Percentiles rank a stretch among this genome's conserved stretches.
phyloP scores from a whole-genome alignment of 2,329 filamentous ascomycete genomes.

The Alternaria infectoria region DNA sequence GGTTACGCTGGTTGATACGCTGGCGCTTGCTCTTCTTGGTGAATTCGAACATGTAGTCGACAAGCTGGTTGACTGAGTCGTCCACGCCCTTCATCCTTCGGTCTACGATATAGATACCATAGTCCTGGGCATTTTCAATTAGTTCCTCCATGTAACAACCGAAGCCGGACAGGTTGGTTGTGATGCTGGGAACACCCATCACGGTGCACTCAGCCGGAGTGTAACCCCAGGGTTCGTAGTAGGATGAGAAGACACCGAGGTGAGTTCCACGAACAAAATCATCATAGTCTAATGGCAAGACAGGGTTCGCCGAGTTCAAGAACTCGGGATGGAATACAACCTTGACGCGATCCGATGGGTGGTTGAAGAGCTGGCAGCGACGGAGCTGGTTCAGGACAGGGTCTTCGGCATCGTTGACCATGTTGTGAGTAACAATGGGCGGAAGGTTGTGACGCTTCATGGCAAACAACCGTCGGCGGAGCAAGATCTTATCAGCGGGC shows the following conservation, averaged over 20 bases:
- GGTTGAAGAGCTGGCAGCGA: slow-evolving; percentile 95
- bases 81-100: slow-evolving; percentile 94
- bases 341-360: slow-evolving; percentile 93
- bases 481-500: slow-evolving; percentile 86
- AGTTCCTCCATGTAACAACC: slow-evolving; percentile 99
- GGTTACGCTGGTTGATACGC: slow-evolving; percentile 97
- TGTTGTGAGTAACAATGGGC: slow-evolving; percentile 98
- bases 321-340: slow-evolving; percentile 98
- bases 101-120: slow-evolving; percentile 99
- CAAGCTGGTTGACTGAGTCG: slow-evolving; percentile 94
- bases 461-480: slow-evolving; percentile 89
- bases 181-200: slow-evolving; percentile 98
- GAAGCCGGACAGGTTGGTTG: slow-evolving; percentile 96
- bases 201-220: slow-evolving; percentile 98
- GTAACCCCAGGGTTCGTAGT: slow-evolving; percentile 99
- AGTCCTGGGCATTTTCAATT: slow-evolving; percentile 97
- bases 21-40: slow-evolving; percentile 91
- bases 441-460: slow-evolving; percentile 93
- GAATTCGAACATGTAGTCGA: slow-evolving; percentile 92
- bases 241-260: slow-evolving; percentile 92
- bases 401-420: slow-evolving; percentile 92
- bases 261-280: slow-evolving; percentile 98
- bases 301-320: slow-evolving; percentile 92
- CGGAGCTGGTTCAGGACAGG: slow-evolving; percentile 95
- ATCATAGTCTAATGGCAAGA: slow-evolving; percentile 94